These are phyloP conservation scores for Emergomyces orientalis DNA, from an alignment of 2,329 filamentous ascomycete species.

Conservation along the genomic window DNA sequence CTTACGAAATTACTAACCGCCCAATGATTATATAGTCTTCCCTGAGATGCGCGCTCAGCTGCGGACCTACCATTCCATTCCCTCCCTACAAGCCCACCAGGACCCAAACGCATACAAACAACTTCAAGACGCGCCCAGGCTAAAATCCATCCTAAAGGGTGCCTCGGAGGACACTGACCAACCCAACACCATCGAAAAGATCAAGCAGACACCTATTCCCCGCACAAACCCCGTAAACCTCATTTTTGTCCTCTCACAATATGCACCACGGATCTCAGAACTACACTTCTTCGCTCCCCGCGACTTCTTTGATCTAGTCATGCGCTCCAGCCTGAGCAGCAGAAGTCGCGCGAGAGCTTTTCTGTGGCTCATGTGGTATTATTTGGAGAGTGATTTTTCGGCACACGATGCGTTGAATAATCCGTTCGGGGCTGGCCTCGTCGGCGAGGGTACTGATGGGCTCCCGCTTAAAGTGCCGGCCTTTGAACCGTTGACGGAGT, in stretches of 20 bases:
- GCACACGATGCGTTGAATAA: constrained; percentile 81
- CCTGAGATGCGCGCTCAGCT: constrained; percentile 98
- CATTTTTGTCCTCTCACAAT: constrained; percentile 87
- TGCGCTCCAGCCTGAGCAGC: constrained; percentile 77
- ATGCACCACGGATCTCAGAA: constrained; percentile 84
- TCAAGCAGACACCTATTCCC: constrained; percentile 59
- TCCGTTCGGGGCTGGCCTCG: constrained; percentile 61
- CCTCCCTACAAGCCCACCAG: constrained; percentile 87
- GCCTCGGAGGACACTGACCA: constrained; percentile 86
- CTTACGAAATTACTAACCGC: constrained; percentile 4
- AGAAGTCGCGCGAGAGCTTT: constrained; percentile 77
- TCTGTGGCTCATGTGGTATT: constrained; percentile 98
- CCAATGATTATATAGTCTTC: constrained; percentile 57
- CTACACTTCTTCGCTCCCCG: constrained; percentile 74
- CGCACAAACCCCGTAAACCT: constrained; percentile 95
- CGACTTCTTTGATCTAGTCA: constrained; percentile 95
- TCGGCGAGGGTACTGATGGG: constrained; percentile 35
- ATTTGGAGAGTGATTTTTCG: constrained; percentile 90
- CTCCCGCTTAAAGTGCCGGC: constrained; percentile 40
- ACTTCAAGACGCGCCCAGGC: constrained; percentile 84
- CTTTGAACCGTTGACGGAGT: constrained; percentile 41
- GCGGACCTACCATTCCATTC: constrained; percentile 95
- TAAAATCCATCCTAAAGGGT: constrained; percentile 96
- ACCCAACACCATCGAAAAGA: constrained; percentile 71
- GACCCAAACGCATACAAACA: constrained; percentile 97